phyloP scores from a whole-genome alignment of 176 grass and related monocot genomes.

The Alloteropsis semialata region DNA sequence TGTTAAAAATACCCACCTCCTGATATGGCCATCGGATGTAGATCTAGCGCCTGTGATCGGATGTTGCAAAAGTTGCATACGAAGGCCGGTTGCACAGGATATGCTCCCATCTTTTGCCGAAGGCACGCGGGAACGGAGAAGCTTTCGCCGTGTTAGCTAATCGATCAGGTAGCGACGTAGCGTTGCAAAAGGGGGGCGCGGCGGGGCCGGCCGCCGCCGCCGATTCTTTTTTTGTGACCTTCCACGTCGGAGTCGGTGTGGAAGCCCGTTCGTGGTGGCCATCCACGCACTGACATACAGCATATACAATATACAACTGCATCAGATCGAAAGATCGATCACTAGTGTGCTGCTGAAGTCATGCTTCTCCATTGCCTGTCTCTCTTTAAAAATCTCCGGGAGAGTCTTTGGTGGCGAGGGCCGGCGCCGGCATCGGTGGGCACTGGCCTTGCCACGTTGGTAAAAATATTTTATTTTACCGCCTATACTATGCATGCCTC shows the following conservation, averaged over 20 bases:
- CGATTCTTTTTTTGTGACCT: not conserved
- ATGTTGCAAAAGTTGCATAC: too few relatives aligned
- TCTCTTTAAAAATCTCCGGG: not conserved
- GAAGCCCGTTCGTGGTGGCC: constrained; percentile 21
- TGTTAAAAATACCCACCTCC: too few relatives aligned
- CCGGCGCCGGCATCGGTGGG: too few relatives aligned
- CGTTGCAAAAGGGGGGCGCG: not conserved
- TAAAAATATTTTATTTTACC: too few relatives aligned
- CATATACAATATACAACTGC: not conserved
- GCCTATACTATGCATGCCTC: not conserved
- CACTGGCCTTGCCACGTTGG: too few relatives aligned
- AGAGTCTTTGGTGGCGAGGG: not conserved
- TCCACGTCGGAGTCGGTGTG: constrained; percentile 22
- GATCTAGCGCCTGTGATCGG: too few relatives aligned
- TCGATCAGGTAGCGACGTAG: not conserved
- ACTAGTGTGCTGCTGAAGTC: constrained; percentile 12
- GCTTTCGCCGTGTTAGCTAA: not conserved
- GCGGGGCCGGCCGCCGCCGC: constrained; percentile 6
- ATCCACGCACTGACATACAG: not conserved
- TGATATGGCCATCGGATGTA: too few relatives aligned
- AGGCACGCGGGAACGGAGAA: not conserved
- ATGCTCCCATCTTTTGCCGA: too few relatives aligned
- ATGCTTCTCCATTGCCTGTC: constrained; percentile 15
- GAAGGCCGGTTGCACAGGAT: too few relatives aligned
- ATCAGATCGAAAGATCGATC: not conserved